Percentiles rank a stretch among this genome's conserved stretches.
These are phyloP conservation scores for Epichloe uncinata DNA, from an alignment of 2,329 filamentous ascomycete species.

Conservation along the genomic window DNA sequence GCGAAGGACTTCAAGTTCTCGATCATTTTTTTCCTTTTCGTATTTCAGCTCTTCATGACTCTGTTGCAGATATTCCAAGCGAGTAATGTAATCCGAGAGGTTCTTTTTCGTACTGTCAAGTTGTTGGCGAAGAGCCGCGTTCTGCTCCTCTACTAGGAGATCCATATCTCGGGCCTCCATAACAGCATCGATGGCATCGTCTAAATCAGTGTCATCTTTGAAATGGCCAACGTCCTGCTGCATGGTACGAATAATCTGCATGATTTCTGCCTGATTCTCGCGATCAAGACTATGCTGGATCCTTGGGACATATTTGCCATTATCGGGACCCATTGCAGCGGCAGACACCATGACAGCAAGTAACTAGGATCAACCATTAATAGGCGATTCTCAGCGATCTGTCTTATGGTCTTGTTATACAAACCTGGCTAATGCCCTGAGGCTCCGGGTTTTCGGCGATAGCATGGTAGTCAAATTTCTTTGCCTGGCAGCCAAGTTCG, in stretches of 20 bases:
- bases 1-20: conserved; percentile 36
- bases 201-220: conserved; percentile 24
- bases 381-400: conserved; percentile 6
- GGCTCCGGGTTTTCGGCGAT: conserved; percentile 43
- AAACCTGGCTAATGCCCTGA: conserved; percentile 39
- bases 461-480: conserved; percentile 41
- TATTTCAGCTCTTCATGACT: conserved; percentile 53
- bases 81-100: conserved; percentile 44
- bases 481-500: conserved; percentile 37
- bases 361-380: conserved; percentile 29
- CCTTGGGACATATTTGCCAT: conserved; percentile 36
- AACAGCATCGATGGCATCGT: conserved; percentile 26
- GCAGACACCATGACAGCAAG: conserved; percentile 48
- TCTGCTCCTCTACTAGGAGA: conserved; percentile 42
- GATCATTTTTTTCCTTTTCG: conserved; percentile 44
- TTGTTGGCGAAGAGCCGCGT: conserved; percentile 35
- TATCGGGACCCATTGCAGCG: conserved; percentile 46
- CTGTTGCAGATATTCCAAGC: conserved; percentile 45
- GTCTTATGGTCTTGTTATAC: conserved; percentile 9
- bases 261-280: conserved; percentile 30
- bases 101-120: conserved; percentile 41
- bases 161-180: conserved; percentile 38
- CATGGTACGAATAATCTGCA: conserved; percentile 30
- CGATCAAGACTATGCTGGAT: conserved; percentile 30
- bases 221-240: conserved; percentile 24